Evolutionary conservation across 371 early-diverging fungal species (phyloP).

Genomic region (Apophysomyces elegans): DNA sequence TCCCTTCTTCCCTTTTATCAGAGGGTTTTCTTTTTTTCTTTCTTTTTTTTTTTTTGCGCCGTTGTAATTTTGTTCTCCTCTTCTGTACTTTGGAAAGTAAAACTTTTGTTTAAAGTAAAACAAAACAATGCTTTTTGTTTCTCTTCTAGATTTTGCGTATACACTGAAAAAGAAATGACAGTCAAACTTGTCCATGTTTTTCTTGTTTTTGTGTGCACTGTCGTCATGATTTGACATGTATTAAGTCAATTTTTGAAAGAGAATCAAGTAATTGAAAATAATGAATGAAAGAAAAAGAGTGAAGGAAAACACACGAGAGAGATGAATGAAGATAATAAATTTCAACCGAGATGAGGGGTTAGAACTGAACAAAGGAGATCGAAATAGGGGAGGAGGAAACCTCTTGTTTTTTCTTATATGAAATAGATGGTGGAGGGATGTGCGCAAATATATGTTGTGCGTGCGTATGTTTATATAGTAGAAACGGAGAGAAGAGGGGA

Average conservation of each 20-base stretch:
- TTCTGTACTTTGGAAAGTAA: too few species aligned
- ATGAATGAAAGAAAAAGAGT: too few species aligned
- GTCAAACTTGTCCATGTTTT: not conserved
- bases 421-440: not conserved
- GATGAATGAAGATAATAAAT: too few species aligned
- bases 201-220: too few species aligned
- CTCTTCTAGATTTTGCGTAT: not conserved
- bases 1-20: not conserved
- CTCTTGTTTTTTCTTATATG: not conserved
- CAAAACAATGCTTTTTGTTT: not conserved
- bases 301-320: too few species aligned
- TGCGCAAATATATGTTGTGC: not conserved
- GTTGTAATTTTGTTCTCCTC: not conserved
- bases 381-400: too few species aligned
- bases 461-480: not conserved
- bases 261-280: too few species aligned
- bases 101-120: too few species aligned
- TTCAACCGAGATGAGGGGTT: too few species aligned
- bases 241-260: too few species aligned
- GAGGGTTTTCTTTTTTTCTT: not conserved
- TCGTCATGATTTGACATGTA: too few species aligned
- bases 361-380: too few species aligned
- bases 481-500: constrained; percentile 5
- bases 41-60: not conserved
- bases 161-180: not conserved